phyloP scores from a whole-genome alignment of 1,284 basidiomycete genomes.

The Irpex rosettiformis region DNA sequence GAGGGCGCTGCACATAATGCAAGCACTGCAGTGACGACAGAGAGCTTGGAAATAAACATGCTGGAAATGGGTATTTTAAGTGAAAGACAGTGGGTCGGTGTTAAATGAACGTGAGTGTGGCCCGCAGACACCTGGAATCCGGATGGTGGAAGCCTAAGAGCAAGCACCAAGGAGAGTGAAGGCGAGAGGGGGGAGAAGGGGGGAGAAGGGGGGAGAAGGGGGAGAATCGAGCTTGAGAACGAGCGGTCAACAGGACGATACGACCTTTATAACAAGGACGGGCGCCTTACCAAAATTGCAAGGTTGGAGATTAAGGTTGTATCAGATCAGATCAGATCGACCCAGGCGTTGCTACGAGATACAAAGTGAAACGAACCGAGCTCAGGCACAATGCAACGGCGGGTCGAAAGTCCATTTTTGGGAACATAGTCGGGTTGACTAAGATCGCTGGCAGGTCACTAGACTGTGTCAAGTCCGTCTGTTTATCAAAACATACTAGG shows the following conservation, averaged over 20 bases:
- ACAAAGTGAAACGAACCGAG: background rate
- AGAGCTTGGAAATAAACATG: constrained; percentile 16
- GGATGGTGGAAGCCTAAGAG: constrained; percentile 10
- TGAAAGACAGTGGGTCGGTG: constrained; percentile 18
- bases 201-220: constrained; percentile 7
- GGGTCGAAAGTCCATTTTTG: background rate
- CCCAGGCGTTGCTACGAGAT: background rate
- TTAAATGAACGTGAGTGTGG: constrained; percentile 16
- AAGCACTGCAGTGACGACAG: constrained; percentile 18
- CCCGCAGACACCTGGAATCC: constrained; percentile 10
- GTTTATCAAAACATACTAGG: no score
- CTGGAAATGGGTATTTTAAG: constrained; percentile 5
- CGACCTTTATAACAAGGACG: constrained; percentile 1
- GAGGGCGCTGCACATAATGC: constrained; percentile 24
- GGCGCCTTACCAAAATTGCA: background rate
- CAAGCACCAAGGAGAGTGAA: constrained; percentile 3
- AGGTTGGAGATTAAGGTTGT: background rate
- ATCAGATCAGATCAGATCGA: background rate
- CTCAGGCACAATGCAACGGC: background rate
- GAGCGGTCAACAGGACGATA: background rate
- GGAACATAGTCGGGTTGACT: background rate
- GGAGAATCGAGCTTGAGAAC: constrained; percentile 2
- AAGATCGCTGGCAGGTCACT: background rate
- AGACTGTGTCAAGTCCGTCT: no score
- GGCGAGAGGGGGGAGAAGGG: constrained; percentile 5